A percentile compares a stretch with the other conserved stretches of the same genome.
Evolutionary conservation across 768 basidiomycete genomes (phyloP).

Genomic region (Boletus sp.): DNA sequence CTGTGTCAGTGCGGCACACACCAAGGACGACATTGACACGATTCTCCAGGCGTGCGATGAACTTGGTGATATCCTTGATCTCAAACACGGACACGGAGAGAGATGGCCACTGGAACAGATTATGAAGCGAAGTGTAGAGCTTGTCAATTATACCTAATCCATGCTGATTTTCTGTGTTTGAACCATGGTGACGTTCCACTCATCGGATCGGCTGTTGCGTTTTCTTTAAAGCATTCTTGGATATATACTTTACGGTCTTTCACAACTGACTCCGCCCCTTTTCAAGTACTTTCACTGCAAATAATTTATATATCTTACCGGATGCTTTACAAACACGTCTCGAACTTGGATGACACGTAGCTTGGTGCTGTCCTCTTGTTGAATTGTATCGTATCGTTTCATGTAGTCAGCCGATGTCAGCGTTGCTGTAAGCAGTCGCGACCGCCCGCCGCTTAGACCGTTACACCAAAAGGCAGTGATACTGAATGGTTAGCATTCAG

Average conservation of each 20-base stretch:
- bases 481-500: too few relatives aligned
- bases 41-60: slow-evolving; percentile 88
- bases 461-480: too few relatives aligned
- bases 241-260: slow-evolving; percentile 22
- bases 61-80: slow-evolving; percentile 83
- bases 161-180: not conserved
- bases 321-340: slow-evolving; percentile 11
- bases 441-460: too few relatives aligned
- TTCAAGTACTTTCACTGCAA: slow-evolving; percentile 21
- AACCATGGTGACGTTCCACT: not conserved
- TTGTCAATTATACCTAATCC: slow-evolving; percentile 47
- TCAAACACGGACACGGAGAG: slow-evolving; percentile 75
- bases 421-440: not conserved
- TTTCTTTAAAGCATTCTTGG: slow-evolving; percentile 18
- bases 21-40: slow-evolving; percentile 92
- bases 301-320: slow-evolving; percentile 27
- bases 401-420: not conserved
- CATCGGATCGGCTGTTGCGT: not conserved
- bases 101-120: slow-evolving; percentile 82
- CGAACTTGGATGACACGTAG: not conserved
- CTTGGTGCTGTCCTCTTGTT: not conserved
- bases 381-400: not conserved
- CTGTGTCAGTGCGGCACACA: slow-evolving; percentile 93
- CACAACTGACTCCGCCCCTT: slow-evolving; percentile 7
- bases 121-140: slow-evolving; percentile 66